Evolutionary conservation across 1,284 basidiomycete species (phyloP).

Genomic region (Cystobasidiaceae sp.): DNA sequence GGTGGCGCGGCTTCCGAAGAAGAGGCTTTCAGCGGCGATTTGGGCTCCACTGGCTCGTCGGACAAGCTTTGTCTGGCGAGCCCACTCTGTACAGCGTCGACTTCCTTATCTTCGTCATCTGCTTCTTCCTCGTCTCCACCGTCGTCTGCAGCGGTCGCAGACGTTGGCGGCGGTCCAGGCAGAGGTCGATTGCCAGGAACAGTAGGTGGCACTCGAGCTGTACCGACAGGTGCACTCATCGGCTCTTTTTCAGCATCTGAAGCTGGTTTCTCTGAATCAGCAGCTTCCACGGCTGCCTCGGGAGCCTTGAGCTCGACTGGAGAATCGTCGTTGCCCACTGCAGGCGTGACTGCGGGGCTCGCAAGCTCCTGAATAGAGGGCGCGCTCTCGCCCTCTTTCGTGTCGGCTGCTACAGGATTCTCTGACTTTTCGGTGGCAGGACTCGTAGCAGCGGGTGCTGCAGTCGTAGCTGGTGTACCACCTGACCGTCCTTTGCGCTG

Average conservation of each 20-base stretch:
- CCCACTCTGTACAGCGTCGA: background rate
- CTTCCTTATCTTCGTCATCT: background rate
- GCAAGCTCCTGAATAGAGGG: slow-evolving; percentile 33
- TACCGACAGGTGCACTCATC: background rate
- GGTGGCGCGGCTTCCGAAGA: background rate
- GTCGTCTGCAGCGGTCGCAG: slow-evolving; percentile 29
- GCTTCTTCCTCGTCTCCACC: slow-evolving; percentile 30
- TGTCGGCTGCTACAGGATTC: slow-evolving; percentile 25
- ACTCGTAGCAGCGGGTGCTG: slow-evolving; percentile 33
- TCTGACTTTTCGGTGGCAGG: slow-evolving; percentile 28
- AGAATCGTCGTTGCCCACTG: background rate
- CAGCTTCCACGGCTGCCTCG: background rate
- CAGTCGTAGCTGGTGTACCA: slow-evolving; percentile 18
- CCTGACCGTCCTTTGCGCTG: slow-evolving; percentile 32
- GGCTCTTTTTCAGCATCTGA: slow-evolving; percentile 12
- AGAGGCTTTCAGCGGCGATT: background rate
- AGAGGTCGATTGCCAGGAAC: slow-evolving; percentile 15
- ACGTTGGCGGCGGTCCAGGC: slow-evolving; percentile 33
- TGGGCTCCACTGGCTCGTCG: background rate
- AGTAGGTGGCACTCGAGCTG: slow-evolving; percentile 1
- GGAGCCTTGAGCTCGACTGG: background rate
- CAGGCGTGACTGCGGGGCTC: slow-evolving; percentile 19
- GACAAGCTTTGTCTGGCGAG: slow-evolving; percentile 20
- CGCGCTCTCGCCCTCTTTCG: slow-evolving; percentile 31
- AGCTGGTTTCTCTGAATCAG: slow-evolving; percentile 12